Conservation (phyloP, 2,329 filamentous ascomycete species). For the Fusarium sp. region DNA sequence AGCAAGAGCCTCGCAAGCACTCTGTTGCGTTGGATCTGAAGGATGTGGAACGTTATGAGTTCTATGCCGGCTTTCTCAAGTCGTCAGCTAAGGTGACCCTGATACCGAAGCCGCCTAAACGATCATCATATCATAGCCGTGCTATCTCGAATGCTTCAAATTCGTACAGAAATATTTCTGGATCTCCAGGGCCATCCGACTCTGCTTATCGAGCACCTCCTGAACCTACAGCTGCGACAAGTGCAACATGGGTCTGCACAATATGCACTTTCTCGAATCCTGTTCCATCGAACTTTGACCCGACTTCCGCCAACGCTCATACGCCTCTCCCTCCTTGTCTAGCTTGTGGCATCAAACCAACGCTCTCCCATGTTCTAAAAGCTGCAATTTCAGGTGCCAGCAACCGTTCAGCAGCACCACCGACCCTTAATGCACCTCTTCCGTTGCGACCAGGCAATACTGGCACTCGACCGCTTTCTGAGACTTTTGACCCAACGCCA, state of each 20-base stretch:
- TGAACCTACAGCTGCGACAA: conserved; percentile 62
- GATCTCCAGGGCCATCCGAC: conserved; percentile 62
- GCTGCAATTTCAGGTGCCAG: conserved; percentile 83
- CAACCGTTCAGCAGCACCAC: conserved; percentile 57
- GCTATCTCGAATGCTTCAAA: conserved; percentile 61
- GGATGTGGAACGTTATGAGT: conserved; percentile 90
- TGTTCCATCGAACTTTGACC: conserved; percentile 93
- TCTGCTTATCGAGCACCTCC: conserved; percentile 56
- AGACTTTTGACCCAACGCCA: conserved; percentile 14
- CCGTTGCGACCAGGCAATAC: conserved; percentile 48
- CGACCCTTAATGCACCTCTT: conserved; percentile 44
- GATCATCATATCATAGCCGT: conserved; percentile 68
- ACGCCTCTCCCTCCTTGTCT: conserved; percentile 88
- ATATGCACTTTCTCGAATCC: conserved; percentile 97
- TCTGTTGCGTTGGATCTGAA: conserved; percentile 89
- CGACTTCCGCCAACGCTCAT: conserved; percentile 80
- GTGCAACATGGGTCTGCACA: conserved; percentile 92
- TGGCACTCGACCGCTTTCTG: conserved; percentile 22
- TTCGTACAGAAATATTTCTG: conserved; percentile 60
- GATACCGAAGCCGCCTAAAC: conserved; percentile 82
- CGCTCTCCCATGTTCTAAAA: conserved; percentile 84
- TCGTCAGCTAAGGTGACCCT: conserved; percentile 95
- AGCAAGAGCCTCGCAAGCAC: conserved; percentile 84
- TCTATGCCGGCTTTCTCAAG: conserved; percentile 93
- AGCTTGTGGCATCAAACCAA: conserved; percentile 93